Conservation (phyloP, 768 basidiomycete genomes). For the Tricholoma saponaceum region DNA sequence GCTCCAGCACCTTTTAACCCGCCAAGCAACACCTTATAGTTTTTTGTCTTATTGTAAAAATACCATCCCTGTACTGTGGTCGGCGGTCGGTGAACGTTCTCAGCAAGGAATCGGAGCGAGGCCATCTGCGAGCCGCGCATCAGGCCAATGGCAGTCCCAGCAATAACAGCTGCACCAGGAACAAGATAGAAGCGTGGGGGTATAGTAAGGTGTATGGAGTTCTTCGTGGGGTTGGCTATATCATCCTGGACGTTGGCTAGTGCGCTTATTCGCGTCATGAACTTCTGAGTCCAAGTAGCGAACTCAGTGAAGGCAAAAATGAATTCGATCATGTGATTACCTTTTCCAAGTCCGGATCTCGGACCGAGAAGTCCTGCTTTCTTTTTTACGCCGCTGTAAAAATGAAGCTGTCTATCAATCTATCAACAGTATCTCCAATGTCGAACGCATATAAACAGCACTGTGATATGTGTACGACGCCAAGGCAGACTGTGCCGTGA, state of each 20-base stretch:
- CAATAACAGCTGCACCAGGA: slow-evolving; percentile 52
- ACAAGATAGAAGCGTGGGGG: slow-evolving; percentile 60
- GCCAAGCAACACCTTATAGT: slow-evolving; percentile 77
- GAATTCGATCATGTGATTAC: slow-evolving; percentile 8
- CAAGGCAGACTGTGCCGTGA: no score
- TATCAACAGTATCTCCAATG: no score
- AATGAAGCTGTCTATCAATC: no score
- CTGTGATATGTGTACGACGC: not conserved
- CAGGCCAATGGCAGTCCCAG: slow-evolving; percentile 68
- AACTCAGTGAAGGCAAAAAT: not conserved
- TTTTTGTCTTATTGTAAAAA: slow-evolving; percentile 95
- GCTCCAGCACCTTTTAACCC: slow-evolving; percentile 63
- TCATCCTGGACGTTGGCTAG: slow-evolving; percentile 6
- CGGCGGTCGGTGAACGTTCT: slow-evolving; percentile 86
- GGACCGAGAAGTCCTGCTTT: no score
- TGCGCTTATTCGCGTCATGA: slow-evolving; percentile 8
- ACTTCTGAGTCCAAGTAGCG: not conserved
- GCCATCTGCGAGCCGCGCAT: slow-evolving; percentile 68
- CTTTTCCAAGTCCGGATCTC: not conserved
- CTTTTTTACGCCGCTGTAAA: no score
- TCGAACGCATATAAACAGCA: no score
- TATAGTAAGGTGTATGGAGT: slow-evolving; percentile 24
- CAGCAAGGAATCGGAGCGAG: slow-evolving; percentile 82
- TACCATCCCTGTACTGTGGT: slow-evolving; percentile 90
- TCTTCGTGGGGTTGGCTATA: slow-evolving; percentile 8